These are phyloP conservation scores for Houttuynia cordata DNA, from an alignment of 164 flowering plant species.

Conservation along the genomic window DNA sequence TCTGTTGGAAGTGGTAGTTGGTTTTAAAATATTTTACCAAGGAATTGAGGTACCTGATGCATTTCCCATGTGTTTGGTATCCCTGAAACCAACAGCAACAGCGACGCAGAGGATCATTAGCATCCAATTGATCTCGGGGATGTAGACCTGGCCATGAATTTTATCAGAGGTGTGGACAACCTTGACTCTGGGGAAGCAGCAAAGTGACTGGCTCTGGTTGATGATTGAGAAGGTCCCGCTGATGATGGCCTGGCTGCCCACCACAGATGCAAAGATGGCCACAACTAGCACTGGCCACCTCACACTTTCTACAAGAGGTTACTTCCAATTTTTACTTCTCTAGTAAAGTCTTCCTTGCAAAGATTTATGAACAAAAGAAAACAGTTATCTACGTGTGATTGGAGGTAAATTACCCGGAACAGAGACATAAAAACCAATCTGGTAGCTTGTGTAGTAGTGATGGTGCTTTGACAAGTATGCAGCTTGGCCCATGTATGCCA, in stretches of 20 bases:
- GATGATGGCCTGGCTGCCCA: slow-evolving; percentile 95
- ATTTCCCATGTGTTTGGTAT: slow-evolving; percentile 83
- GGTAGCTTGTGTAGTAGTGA: slow-evolving; percentile 20
- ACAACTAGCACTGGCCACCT: slow-evolving; percentile 74
- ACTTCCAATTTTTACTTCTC: background rate
- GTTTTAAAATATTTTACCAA: too few species aligned
- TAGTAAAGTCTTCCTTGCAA: too few species aligned
- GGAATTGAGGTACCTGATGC: slow-evolving; percentile 46
- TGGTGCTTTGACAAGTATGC: slow-evolving; percentile 83
- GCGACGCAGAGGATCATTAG: slow-evolving; percentile 92
- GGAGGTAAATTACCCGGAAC: slow-evolving; percentile 54
- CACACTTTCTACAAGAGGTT: slow-evolving; percentile 43
- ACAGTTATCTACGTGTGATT: too few species aligned
- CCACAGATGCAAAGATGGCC: slow-evolving; percentile 89
- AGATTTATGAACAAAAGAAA: background rate
- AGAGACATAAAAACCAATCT: slow-evolving; percentile 67
- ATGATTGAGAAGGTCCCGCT: slow-evolving; percentile 95
- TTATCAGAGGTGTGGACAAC: slow-evolving; percentile 86
- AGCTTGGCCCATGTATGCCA: slow-evolving; percentile 97
- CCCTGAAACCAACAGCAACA: slow-evolving; percentile 87
- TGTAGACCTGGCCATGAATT: slow-evolving; percentile 89
- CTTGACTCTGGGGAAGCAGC: slow-evolving; percentile 93
- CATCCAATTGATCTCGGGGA: slow-evolving; percentile 89
- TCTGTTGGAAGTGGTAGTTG: too few species aligned
- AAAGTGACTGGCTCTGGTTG: slow-evolving; percentile 90